These are phyloP conservation scores for Crassisporium funariophilum DNA, from an alignment of 768 basidiomycete species.

Conservation along the genomic window DNA sequence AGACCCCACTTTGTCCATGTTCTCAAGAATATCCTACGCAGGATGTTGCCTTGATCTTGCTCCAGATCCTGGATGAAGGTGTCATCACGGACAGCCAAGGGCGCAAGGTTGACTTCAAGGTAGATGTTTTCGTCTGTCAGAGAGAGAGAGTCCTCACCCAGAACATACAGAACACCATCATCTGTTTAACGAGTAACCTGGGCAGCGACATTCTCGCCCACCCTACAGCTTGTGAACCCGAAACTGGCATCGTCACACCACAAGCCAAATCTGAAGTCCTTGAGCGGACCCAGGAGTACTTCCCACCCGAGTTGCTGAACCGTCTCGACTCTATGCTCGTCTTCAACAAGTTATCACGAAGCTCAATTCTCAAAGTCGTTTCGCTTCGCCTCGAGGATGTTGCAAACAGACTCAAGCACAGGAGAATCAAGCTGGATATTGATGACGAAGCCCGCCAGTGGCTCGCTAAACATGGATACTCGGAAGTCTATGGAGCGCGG, in stretches of 20 bases:
- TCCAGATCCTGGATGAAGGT: constrained; percentile 92
- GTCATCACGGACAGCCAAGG: constrained; percentile 90
- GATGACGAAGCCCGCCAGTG: constrained; percentile 61
- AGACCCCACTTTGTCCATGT: not conserved
- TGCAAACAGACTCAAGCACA: constrained; percentile 58
- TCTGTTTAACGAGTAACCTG: constrained; percentile 88
- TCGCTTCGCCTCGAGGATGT: constrained; percentile 76
- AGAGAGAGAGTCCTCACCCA: not conserved
- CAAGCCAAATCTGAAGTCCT: constrained; percentile 70
- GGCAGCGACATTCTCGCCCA: constrained; percentile 78
- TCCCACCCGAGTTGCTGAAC: constrained; percentile 90
- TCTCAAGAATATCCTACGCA: constrained; percentile 16
- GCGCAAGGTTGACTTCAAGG: constrained; percentile 90
- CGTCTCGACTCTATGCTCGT: constrained; percentile 85
- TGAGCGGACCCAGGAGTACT: constrained; percentile 73
- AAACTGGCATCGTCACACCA: constrained; percentile 62
- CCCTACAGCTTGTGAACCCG: constrained; percentile 55
- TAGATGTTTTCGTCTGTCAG: constrained; percentile 19
- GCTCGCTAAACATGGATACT: constrained; percentile 80
- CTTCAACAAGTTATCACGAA: constrained; percentile 85
- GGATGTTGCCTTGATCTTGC: constrained; percentile 88
- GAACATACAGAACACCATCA: constrained; percentile 74
- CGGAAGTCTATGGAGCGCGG: constrained; percentile 83
- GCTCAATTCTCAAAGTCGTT: constrained; percentile 79
- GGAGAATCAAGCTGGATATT: constrained; percentile 74